Evolutionary conservation across 108 stramenopile genomes (phyloP).

Genomic region (Aureococcus anophagefferens): DNA sequence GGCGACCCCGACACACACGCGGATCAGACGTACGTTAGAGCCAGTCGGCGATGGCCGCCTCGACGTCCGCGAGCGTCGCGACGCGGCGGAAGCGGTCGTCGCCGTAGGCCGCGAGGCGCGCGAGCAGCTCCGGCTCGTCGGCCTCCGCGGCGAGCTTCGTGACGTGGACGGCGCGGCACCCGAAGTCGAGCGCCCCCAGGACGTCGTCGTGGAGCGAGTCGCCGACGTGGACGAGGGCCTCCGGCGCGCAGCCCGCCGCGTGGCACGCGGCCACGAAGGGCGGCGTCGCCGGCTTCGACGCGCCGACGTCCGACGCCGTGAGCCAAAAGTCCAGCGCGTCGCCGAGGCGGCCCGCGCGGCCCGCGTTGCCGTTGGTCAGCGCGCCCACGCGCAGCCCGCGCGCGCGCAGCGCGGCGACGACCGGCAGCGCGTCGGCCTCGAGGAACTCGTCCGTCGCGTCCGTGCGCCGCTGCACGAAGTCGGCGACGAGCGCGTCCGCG

Average conservation of each 20-base stretch:
- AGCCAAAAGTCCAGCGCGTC: not conserved
- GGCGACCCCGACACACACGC: no score
- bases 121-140: not conserved
- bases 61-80: no score
- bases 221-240: slow-evolving; percentile 3
- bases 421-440: not conserved
- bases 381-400: not conserved
- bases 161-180: not conserved
- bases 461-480: not conserved
- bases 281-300: not conserved
- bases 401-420: not conserved
- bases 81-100: no score
- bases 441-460: not conserved
- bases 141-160: not conserved
- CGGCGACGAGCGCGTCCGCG: not conserved
- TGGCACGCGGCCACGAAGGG: not conserved
- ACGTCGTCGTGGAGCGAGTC: not conserved
- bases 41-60: no score
- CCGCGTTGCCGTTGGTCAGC: slow-evolving; percentile 4
- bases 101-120: no score
- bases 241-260: not conserved
- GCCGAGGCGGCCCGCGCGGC: not conserved
- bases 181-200: not conserved
- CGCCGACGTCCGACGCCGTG: not conserved
- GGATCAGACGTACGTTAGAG: no score